Evolutionary conservation across 768 basidiomycete species (phyloP).

Genomic region (Dacryopinax primogenitus): DNA sequence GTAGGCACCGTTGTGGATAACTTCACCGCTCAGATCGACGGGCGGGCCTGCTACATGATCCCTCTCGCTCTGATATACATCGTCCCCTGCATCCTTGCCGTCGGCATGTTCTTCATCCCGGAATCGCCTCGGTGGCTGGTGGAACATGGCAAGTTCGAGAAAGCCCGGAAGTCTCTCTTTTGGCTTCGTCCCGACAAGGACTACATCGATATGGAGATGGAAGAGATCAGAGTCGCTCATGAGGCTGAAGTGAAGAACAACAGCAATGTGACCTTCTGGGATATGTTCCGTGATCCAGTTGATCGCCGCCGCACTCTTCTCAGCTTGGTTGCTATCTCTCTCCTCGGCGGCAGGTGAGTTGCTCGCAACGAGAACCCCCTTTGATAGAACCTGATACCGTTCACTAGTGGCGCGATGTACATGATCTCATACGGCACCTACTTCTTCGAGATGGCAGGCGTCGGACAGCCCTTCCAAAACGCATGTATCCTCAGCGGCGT

Average conservation of each 20-base stretch:
- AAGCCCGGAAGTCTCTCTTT: slow-evolving; percentile 21
- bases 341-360: background rate
- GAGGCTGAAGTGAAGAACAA: slow-evolving; percentile 26
- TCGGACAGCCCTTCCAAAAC: background rate
- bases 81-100: slow-evolving; percentile 24
- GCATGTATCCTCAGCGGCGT: background rate
- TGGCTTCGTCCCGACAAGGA: slow-evolving; percentile 16
- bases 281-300: slow-evolving; percentile 24
- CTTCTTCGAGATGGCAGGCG: slow-evolving; percentile 1
- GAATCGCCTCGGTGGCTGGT: slow-evolving; percentile 25
- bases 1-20: background rate
- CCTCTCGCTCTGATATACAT: slow-evolving; percentile 11
- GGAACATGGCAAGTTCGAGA: slow-evolving; percentile 21
- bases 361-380: background rate
- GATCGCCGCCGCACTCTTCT: slow-evolving; percentile 29
- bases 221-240: slow-evolving; percentile 28
- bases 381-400: background rate
- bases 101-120: slow-evolving; percentile 21
- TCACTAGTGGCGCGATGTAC: background rate
- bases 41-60: slow-evolving; percentile 12
- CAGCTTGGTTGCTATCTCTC: slow-evolving; percentile 16
- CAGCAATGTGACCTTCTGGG: slow-evolving; percentile 25
- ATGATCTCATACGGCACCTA: background rate
- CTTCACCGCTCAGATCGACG: background rate
- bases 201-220: slow-evolving; percentile 23